These are phyloP conservation scores for Chrysanthemum seticuspe DNA, from an alignment of 129 eudicot species.

Conservation along the genomic window DNA sequence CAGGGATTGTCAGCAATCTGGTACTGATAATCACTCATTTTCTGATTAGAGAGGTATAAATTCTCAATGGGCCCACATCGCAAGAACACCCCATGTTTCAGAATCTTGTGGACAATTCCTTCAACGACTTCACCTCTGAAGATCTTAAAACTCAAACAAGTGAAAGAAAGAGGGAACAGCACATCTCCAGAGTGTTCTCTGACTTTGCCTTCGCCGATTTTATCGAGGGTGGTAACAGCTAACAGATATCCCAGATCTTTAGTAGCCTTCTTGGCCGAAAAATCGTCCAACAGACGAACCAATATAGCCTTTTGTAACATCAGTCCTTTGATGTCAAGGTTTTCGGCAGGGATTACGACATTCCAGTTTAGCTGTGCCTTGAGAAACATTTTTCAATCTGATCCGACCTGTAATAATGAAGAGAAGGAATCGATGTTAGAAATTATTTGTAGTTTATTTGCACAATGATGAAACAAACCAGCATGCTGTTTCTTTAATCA, in stretches of 20 bases:
- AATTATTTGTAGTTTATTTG: not conserved
- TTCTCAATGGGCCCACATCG: conserved; percentile 70
- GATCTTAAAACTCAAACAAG: conserved; percentile 67
- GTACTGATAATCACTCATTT: conserved; percentile 56
- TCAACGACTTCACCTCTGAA: conserved; percentile 57
- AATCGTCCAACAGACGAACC: conserved; percentile 60
- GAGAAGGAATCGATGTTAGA: not conserved
- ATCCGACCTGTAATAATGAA: conserved; percentile 19
- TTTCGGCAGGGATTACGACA: conserved; percentile 69
- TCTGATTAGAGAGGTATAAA: conserved; percentile 49
- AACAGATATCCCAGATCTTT: conserved; percentile 63
- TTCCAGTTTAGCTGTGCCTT: conserved; percentile 72
- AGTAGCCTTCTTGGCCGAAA: conserved; percentile 64
- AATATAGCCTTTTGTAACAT: conserved; percentile 67
- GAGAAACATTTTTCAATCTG: conserved; percentile 48
- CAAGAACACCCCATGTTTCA: conserved; percentile 69
- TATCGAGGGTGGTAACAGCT: conserved; percentile 62
- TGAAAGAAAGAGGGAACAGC: conserved; percentile 61
- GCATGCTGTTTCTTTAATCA: conserved; percentile 4
- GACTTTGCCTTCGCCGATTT: conserved; percentile 66
- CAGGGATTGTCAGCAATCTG: conserved; percentile 60
- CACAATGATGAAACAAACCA: conserved; percentile 1
- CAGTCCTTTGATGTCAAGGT: conserved; percentile 57
- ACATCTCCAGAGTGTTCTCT: conserved; percentile 68
- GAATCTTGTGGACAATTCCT: conserved; percentile 56